Evolutionary conservation across 441 rosid species (phyloP), one percentile per base, ranked within the genome.

Genomic region (Biscutella laevigata): DNA sequence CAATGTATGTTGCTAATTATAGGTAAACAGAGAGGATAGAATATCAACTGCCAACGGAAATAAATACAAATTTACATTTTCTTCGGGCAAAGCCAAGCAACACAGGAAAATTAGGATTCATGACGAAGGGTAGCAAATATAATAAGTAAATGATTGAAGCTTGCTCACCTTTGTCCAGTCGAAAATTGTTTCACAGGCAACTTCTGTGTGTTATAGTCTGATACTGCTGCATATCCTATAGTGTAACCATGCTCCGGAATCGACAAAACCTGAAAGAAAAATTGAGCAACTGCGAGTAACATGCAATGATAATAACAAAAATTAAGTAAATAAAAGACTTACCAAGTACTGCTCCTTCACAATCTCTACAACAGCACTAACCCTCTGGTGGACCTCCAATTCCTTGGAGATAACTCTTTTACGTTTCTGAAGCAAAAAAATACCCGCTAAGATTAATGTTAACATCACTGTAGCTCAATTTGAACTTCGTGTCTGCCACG

Each of bases 291-390:
- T 40, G 46, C 54, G 65, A 71, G 61, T 65, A 53, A 46, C 39
- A 46, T 42, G 52, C 36, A 44, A 47, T 47, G 32, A 48, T 21
- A 22, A 63, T 27, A 10, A 30, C 39, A 17, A 17, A 17, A 17
- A 17, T 17, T 13, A 19, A 32, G 17, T 24, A 27, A 40, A 53
- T 37, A 14, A 42, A 66, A 33, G 2, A 77, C 88, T 73, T 77
- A 67, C 99, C 97, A 92, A 62, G 79, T 92, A 88, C 68, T 86
- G 78, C 72, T 88, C 99, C 74, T 92, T 92, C 70, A 82, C 95
- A 62, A 92, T 81, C 84, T 92, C 99, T 49, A 92, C 90, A 57
- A 81, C 59, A 46, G 95, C 90, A 66, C 64, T 75, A 52, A 88
- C 88, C 27, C 72, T 76, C 74, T 82, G 90, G 74, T 77, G 79